A percentile compares a stretch with the other conserved stretches of the same genome.
Conservation (phyloP, 768 basidiomycete species). For the Baorangia bicolor region DNA sequence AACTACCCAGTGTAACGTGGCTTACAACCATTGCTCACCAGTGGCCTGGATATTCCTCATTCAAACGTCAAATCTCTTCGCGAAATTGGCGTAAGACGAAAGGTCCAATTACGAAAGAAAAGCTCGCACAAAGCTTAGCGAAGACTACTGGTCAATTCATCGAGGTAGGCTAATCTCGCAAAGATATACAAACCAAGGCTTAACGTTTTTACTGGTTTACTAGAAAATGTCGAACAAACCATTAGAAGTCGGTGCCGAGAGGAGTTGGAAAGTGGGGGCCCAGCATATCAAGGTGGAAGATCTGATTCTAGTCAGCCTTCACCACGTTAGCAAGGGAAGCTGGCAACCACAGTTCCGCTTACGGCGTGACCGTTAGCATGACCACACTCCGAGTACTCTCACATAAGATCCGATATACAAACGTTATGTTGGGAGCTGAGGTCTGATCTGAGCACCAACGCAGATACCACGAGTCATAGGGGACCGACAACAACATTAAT, state of each 20-base stretch:
- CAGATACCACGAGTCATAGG: neutral
- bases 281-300: constrained; percentile 59
- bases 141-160: constrained; percentile 69
- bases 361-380: neutral
- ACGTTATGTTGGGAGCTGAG: neutral
- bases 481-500: neutral
- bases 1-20: neutral
- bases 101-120: constrained; percentile 67
- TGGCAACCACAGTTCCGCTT: constrained; percentile 76
- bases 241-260: constrained; percentile 58
- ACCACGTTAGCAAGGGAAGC: constrained; percentile 75
- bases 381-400: neutral
- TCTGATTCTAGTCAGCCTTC: constrained; percentile 67
- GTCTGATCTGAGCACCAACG: too few species aligned
- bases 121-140: constrained; percentile 68
- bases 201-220: neutral
- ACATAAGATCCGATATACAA: too few species aligned
- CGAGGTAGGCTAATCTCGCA: constrained; percentile 37
- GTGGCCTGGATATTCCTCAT: constrained; percentile 79
- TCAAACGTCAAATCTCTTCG: constrained; percentile 72
- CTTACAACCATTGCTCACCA: constrained; percentile 24
- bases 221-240: constrained; percentile 49
- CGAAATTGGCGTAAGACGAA: constrained; percentile 73
- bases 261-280: constrained; percentile 55
- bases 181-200: neutral